Evolutionary conservation across 2,329 filamentous ascomycete genomes (phyloP), one percentile per base, ranked within the genome.

Genomic region (Didymellaceae sp.): DNA sequence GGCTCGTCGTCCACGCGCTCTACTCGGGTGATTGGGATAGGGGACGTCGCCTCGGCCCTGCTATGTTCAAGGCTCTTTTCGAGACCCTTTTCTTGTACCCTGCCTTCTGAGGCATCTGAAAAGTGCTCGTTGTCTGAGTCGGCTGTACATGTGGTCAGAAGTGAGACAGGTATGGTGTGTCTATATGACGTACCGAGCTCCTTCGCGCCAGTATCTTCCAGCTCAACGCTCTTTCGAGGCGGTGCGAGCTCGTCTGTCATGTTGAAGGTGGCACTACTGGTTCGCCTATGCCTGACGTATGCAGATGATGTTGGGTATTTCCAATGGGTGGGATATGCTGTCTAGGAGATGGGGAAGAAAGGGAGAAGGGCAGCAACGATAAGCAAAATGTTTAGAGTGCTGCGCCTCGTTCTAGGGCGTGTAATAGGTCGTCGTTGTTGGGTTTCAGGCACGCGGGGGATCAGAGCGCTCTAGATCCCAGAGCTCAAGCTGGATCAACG

Each of bases 51-150:
- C 58, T 75, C 69, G 43, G 77, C 76, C 45, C 71, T 66, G 65
- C 55, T 59, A 24, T 55, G 42, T 40, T 65, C 65, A 61, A 55
- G 63, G 63, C 64, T 57, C 38, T 33, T 42, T 26, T 42, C 42
- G 16, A 52, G 38, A 7, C 37, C 16, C 17, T 46, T 52, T 5
- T 52, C 48, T 17, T 38, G 42, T 8, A 52, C 42, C 63, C 62
- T 69, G 68, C 82, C 84, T 75, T 87, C 85, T 33, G 79, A 82
- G 48, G 85, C 85, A 65, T 87, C 85, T 37, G 84, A 86, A 70
- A 87, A 87, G 71, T 86, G 82, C 55, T 87, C 85, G 39, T 83
- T 80, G 52, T 79, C 81, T 50, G 79, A 81, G 37, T 75, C 71
- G 66, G 22, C 52, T 60, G 17, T 17, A 18, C 20, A 2, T 16